These are phyloP conservation scores for Gardenia jasminoides DNA, from an alignment of 257 asterid species.

Conservation along the genomic window DNA sequence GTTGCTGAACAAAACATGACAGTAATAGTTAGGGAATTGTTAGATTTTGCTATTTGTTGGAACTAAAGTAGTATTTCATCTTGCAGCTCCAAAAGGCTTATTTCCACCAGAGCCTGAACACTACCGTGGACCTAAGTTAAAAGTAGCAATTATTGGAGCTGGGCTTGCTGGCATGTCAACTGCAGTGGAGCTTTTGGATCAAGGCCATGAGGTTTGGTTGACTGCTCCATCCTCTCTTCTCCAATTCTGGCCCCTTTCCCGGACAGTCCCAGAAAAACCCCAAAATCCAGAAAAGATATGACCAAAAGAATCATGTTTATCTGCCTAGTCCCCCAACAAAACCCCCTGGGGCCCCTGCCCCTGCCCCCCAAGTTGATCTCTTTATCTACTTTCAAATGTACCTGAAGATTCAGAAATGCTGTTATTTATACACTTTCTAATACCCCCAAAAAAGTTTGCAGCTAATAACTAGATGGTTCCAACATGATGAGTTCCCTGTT, in stretches of 20 bases:
- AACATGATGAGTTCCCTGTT: neutral
- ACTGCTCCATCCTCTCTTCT: neutral
- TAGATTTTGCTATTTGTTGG: neutral
- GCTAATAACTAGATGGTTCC: neutral
- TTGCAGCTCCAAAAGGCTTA: conserved; percentile 95
- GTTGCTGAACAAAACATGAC: neutral
- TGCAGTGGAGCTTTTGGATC: conserved; percentile 98
- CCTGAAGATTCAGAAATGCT: neutral
- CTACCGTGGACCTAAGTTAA: conserved; percentile 92
- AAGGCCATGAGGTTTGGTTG: conserved; percentile 88
- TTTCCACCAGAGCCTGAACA: conserved; percentile 97
- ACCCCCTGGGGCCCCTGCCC: too few relatives aligned
- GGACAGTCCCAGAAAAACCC: neutral
- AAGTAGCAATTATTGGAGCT: conserved; percentile 94
- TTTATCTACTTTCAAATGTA: neutral
- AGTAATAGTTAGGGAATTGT: neutral
- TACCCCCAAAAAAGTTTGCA: neutral
- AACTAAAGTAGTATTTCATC: conserved; percentile 18
- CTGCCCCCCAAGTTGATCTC: neutral
- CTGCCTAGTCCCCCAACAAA: too few relatives aligned
- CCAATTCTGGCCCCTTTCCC: neutral
- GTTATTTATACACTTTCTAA: neutral
- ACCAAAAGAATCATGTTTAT: neutral
- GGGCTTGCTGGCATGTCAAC: conserved; percentile 99
- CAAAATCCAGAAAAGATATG: neutral